phyloP scores from a whole-genome alignment of 176 grass and related monocot species.

The Melocanna baccifera region DNA sequence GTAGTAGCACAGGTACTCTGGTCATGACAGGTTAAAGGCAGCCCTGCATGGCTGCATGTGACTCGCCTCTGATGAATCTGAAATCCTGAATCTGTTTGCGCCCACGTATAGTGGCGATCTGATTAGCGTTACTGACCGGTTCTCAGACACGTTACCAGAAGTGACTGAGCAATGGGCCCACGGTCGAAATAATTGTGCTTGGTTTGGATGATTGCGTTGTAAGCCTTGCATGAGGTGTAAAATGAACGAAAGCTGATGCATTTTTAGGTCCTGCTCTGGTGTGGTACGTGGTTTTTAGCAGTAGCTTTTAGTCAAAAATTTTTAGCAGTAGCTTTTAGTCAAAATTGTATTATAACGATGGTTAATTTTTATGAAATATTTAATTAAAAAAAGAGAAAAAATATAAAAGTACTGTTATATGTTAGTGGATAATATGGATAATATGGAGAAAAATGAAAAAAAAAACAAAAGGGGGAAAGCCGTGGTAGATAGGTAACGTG shows the following conservation, averaged over 20 bases:
- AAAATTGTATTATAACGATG: no score
- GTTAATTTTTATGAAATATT: no score
- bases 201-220: neutral
- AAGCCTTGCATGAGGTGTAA: neutral
- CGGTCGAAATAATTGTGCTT: neutral
- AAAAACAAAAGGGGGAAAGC: no score
- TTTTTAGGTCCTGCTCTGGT: no score
- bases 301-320: no score
- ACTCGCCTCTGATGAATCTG: slow-evolving; percentile 36
- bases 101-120: slow-evolving; percentile 16
- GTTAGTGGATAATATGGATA: no score
- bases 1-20: neutral
- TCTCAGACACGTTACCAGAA: slow-evolving; percentile 23
- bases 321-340: no score
- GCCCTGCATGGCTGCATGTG: slow-evolving; percentile 36
- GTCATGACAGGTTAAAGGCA: slow-evolving; percentile 15
- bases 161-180: neutral
- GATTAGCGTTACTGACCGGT: slow-evolving; percentile 8
- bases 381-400: no score
- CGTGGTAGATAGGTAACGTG: no score
- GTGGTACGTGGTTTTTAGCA: no score
- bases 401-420: no score
- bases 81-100: slow-evolving; percentile 24
- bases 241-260: neutral
- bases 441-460: no score